Evolutionary conservation across 768 basidiomycete species (phyloP), one percentile per base, ranked within the genome.

Genomic region (Kwoniella botswanensis): DNA sequence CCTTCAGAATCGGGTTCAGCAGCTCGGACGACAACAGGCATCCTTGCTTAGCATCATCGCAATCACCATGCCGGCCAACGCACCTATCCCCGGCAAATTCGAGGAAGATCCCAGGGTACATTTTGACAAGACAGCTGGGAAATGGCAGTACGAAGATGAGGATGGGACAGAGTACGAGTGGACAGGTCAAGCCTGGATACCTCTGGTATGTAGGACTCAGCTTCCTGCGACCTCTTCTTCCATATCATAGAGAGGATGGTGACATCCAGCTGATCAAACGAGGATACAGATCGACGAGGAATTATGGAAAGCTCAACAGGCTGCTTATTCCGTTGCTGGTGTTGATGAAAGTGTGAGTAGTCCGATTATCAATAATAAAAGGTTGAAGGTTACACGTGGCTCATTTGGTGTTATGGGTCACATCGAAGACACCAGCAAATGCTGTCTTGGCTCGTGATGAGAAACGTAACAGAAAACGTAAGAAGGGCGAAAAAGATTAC

Each of bases 131-230:
- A 86, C 87, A 53, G 86, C 89, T 4, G 88, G 88, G 63, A 91
- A 92, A 76, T 98, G 93, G 93, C 89, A 90, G 71, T 89, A 91
- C 79, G 96, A 99, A 82, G 89, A 93, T 78, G 92, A 92, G 59
- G 92, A 94, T 76, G 94, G 93, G 18, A 84, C 87, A n/a, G 95
- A 97, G 82, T 87, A 93, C 79, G 96, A 98, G 85, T 98, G 91
- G 85, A 92, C 94, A 80, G 93, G 92, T 79, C 89, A 89, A 13
- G 85, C 86, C 41, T 98, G 96, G 96, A 84, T 94, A 26, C 90
- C 92, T 53, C 83, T 94, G 82, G 95, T 98, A 79, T 83, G 91
- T 87, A 9, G 11, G n/a, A 9, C 46, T 42, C 42, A 57, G 35
- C 35, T 35, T 35, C 35, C 4, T 35, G 5, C 46, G 1, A 4